Percentiles rank a stretch among this genome's conserved stretches.
These are phyloP conservation scores for Protomyces lactucae-debilis DNA, from an alignment of 1,139 yeast genomes.

Conservation along the genomic window DNA sequence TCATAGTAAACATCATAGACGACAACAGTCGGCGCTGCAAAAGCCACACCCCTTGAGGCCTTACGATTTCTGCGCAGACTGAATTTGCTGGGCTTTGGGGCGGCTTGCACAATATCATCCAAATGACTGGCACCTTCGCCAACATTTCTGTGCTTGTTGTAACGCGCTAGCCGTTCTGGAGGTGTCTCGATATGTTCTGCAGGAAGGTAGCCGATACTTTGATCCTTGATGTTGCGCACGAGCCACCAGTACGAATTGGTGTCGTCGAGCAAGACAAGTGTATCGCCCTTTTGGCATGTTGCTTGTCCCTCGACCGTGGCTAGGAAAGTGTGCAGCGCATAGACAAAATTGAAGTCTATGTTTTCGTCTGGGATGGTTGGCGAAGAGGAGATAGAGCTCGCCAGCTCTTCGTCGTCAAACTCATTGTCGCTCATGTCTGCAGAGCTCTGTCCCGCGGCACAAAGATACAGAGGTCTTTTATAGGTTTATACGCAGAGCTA, in stretches of 20 bases:
- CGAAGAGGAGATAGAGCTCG: slow-evolving; percentile 40
- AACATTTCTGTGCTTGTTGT: slow-evolving; percentile 89
- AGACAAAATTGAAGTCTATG: slow-evolving; percentile 74
- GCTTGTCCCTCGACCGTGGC: slow-evolving; percentile 97
- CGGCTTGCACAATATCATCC: not conserved
- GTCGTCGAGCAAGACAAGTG: slow-evolving; percentile 76
- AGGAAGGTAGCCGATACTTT: slow-evolving; percentile 74
- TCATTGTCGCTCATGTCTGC: not conserved
- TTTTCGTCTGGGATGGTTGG: slow-evolving; percentile 58
- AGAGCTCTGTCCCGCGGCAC: not conserved
- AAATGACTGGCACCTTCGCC: slow-evolving; percentile 45
- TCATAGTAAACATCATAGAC: slow-evolving; percentile 23
- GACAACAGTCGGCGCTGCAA: slow-evolving; percentile 19
- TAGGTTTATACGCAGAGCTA: no score
- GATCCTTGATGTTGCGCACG: slow-evolving; percentile 62
- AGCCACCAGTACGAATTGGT: slow-evolving; percentile 97
- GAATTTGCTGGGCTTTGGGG: slow-evolving; percentile 2
- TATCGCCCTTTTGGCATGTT: slow-evolving; percentile 70
- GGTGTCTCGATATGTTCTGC: slow-evolving; percentile 93
- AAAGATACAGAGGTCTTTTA: not conserved
- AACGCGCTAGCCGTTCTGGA: slow-evolving; percentile 81
- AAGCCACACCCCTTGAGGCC: slow-evolving; percentile 15
- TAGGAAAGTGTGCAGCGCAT: slow-evolving; percentile 77
- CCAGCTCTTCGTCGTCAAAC: slow-evolving; percentile 12
- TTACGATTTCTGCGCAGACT: slow-evolving; percentile 8